A percentile compares a stretch with the other conserved stretches of the same genome.
phyloP scores from a whole-genome alignment of 805 yeast genomes.

The Candida taoyuanica region DNA sequence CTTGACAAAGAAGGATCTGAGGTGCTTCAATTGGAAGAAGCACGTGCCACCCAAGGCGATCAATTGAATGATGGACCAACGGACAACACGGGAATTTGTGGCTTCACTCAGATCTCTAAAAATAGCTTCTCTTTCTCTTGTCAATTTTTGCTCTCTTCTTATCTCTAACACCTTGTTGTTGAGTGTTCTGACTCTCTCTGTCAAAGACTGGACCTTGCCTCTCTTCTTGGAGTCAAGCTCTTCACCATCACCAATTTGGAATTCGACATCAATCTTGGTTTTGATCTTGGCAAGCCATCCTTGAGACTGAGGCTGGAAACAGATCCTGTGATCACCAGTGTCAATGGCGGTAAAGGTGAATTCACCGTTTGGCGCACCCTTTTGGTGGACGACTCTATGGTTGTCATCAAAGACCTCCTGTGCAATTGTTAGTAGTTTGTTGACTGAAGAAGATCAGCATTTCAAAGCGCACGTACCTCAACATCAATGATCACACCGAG shows the following conservation, averaged over 20 bases:
- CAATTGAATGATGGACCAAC: conserved; percentile 69
- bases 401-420: conserved; percentile 69
- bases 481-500: conserved; percentile 39
- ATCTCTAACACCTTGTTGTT: conserved; percentile 55
- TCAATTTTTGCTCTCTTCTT: conserved; percentile 58
- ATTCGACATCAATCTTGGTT: conserved; percentile 57
- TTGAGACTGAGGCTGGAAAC: conserved; percentile 46
- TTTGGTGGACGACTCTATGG: conserved; percentile 70
- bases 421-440: conserved; percentile 17
- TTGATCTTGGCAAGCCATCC: conserved; percentile 63
- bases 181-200: conserved; percentile 52
- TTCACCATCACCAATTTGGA: conserved; percentile 60
- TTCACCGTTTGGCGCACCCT: conserved; percentile 59
- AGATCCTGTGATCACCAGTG: conserved; percentile 75
- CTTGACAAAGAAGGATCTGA: conserved; percentile 72
- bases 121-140: conserved; percentile 69
- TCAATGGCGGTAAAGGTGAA: conserved; percentile 71
- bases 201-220: conserved; percentile 49
- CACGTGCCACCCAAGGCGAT: conserved; percentile 63
- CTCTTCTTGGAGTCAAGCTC: conserved; percentile 67
- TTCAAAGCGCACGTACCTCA: conserved; percentile 32
- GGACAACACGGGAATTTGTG: conserved; percentile 64
- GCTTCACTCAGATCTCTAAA: conserved; percentile 71
- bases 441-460: background rate
- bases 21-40: conserved; percentile 67